A percentile compares a stretch with the other conserved stretches of the same genome.
phyloP scores from a whole-genome alignment of 2,329 filamentous ascomycete genomes.

The Fragosphaeria purpurea region DNA sequence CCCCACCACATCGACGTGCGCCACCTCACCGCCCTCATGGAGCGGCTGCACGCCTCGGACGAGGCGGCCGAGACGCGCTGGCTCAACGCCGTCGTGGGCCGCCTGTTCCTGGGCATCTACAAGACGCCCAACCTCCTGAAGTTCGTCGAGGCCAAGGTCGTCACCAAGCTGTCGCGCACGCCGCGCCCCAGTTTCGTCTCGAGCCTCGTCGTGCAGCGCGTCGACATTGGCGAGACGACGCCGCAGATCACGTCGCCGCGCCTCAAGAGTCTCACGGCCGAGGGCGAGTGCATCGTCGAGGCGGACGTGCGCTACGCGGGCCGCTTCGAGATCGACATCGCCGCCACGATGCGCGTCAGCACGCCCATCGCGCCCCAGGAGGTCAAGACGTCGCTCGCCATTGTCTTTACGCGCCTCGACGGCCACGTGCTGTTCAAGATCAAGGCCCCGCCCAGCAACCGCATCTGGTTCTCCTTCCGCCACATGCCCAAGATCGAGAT shows the following conservation, averaged over 20 bases:
- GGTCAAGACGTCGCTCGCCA: slow-evolving; percentile 79
- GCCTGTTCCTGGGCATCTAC: slow-evolving; percentile 80
- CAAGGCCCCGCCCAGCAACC: slow-evolving; percentile 91
- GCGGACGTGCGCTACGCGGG: slow-evolving; percentile 83
- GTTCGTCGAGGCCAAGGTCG: slow-evolving; percentile 73
- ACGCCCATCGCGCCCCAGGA: slow-evolving; percentile 86
- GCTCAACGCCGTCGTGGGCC: slow-evolving; percentile 84
- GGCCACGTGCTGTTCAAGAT: slow-evolving; percentile 78
- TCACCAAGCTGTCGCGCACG: slow-evolving; percentile 90
- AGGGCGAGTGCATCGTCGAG: slow-evolving; percentile 81
- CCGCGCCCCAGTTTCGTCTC: slow-evolving; percentile 87
- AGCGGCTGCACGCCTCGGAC: slow-evolving; percentile 82
- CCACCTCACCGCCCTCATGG: slow-evolving; percentile 81
- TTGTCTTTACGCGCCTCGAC: slow-evolving; percentile 73
- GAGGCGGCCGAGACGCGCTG: slow-evolving; percentile 85
- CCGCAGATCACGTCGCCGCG: slow-evolving; percentile 84
- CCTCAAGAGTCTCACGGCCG: slow-evolving; percentile 79
- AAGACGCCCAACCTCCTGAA: slow-evolving; percentile 73
- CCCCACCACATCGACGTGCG: slow-evolving; percentile 72
- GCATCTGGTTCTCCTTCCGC: slow-evolving; percentile 92
- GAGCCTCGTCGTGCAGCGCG: slow-evolving; percentile 68
- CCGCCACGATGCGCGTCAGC: slow-evolving; percentile 87
- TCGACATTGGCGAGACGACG: slow-evolving; percentile 77
- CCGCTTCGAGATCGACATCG: slow-evolving; percentile 80
- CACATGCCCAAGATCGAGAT: slow-evolving; percentile 90